Evolutionary conservation across 352 stramenopile species (phyloP), one percentile per base, ranked within the genome.

Genomic region (Phytophthora cactorum): DNA sequence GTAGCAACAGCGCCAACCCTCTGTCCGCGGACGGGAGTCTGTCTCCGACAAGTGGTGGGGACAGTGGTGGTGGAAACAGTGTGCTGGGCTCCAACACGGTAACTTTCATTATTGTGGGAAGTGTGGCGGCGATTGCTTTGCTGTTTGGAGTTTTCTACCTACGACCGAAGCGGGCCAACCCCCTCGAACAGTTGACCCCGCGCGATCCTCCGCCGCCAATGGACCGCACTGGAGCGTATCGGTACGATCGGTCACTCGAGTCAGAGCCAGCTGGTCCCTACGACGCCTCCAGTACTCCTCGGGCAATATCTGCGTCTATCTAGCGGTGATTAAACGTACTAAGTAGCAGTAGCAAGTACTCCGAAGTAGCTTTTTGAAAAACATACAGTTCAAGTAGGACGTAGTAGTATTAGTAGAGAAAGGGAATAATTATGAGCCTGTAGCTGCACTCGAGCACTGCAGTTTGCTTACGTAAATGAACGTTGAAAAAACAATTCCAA

Each of bases 31-130:
- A 69, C 17, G 52, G 60, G 7, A 66, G 56, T 17, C 50, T 60
- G 43, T 58, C 56, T 52, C 57, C 68, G 15, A 61, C 65, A 36
- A 74, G 63, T 53, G 57, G 52, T 28, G 59, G 53, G 8, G 54
- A 66, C 5, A 59, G 41, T 29, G 53, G 41, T 29, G 53, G 55
- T 4, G 54, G 45, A 36, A 64, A 28, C 44, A 62, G 27, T 38
- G 28, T 58, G 12, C 46, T 79, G 47, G 50, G 50, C 29, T 53
- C 57, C 25, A 71, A 79, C 62, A 58, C 46, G 22, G 61, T 77
- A 52, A 65, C 67, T n/a, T 68, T 71, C 44, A 72, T 82, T 39
- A 64, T 77, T n/a, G 63, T 82, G 41, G 74, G 67, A 17, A 63
- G 54, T 28, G 54, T 70, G 27, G 63, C 50, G 25, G 55, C n/a